A percentile compares a stretch with the other conserved stretches of the same genome.
Evolutionary conservation across 192 early-diverging fungal species (phyloP).

Genomic region (Coemansia sp.): DNA sequence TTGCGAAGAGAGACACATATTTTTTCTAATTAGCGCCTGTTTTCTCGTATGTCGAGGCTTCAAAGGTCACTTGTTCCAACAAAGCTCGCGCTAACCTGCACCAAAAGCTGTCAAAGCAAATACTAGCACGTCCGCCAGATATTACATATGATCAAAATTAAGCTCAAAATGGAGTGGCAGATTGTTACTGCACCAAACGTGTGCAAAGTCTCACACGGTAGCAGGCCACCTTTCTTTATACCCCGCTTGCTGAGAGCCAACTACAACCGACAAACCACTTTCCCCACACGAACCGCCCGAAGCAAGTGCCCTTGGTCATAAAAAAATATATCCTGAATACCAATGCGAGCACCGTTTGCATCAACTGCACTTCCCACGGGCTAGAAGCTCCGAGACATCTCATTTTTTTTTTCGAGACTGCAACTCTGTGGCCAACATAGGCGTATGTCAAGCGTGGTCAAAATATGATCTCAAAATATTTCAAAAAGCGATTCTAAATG

Average conservation of each 20-base stretch:
- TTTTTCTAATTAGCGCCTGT: neutral
- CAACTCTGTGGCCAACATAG: neutral
- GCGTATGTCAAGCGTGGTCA: neutral
- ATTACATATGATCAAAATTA: neutral
- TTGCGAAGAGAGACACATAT: too few relatives aligned
- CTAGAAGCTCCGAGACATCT: neutral
- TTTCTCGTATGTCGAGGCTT: neutral
- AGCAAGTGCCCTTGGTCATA: neutral
- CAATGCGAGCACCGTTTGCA: neutral
- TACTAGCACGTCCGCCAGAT: neutral
- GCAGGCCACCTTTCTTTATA: neutral
- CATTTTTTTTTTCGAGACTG: neutral
- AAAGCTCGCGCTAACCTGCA: neutral
- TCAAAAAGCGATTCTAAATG: slow-evolving; percentile 4
- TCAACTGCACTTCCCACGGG: neutral
- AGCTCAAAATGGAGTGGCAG: neutral
- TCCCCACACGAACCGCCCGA: neutral
- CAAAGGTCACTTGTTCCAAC: neutral
- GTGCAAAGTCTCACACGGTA: neutral
- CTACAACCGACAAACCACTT: neutral
- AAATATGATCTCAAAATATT: neutral
- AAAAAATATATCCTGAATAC: neutral
- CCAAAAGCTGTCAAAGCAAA: neutral
- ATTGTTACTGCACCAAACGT: neutral
- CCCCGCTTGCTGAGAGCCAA: neutral